Evolutionary conservation across 768 basidiomycete genomes (phyloP), one percentile per base, ranked within the genome.

Genomic region (Solioccasus polychromus): DNA sequence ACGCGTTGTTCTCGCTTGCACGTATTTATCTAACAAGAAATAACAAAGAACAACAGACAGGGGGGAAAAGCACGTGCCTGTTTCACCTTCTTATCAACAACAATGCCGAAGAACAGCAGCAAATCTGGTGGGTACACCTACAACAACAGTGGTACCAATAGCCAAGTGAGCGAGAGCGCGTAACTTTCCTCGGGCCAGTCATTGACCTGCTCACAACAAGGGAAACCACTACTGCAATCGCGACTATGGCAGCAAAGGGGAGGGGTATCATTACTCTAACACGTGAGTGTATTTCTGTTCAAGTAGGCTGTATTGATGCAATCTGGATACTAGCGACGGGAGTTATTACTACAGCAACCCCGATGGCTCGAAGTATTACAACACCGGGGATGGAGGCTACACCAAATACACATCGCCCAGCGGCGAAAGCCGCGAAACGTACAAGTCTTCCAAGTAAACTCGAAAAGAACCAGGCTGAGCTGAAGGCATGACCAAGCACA

Each of bases 301-400:
- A 12, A 8, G 12, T 7, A 12, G 28, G 7, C 12, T 28, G 17
- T 6, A 37, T 23, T 25, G 14, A 5, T 14, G 3, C 29, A 17
- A 7, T 6, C 2, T 35, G 36, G 49, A 42, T 39, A 22, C 38
- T 45, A 75, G 74, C 5, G 48, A 83, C 43, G 81, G 79, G 3
- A 75, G 76, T 46, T 84, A 84, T 64, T 82, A 83, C 57, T 84
- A 85, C 62, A 58, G 55, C 39, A 84, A 85, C 68, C 61, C 78
- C 36, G 69, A 84, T 37, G 76, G 78, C 0, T 81, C 79, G 1
- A 82, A 71, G 5, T 84, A 85, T 58, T 75, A 82, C 57, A 73
- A 81, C 63, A 71, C 35, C 30, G 79, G 78, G 0, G 46, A 12
- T 12, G 82, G n/a, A n/a, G n/a, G 82, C 0, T 57, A 66, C 50